These are phyloP conservation scores for Nakazawaea peltata DNA, from an alignment of 805 yeast species.

Conservation along the genomic window DNA sequence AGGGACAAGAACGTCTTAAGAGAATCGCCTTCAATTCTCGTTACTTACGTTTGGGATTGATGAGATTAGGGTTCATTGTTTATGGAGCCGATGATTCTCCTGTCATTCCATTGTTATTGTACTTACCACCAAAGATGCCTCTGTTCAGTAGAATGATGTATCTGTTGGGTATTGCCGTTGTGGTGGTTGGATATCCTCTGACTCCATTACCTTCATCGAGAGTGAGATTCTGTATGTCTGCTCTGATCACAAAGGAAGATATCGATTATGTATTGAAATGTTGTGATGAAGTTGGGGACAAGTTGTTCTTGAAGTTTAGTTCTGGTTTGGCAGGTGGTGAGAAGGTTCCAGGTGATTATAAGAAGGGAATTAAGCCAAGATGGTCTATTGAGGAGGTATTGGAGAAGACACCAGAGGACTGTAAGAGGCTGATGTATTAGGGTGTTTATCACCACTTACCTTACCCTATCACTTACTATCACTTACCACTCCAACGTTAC, in stretches of 20 bases:
- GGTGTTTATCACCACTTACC: too few species aligned
- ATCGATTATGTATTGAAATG: conserved; percentile 70
- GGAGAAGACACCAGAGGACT: conserved; percentile 62
- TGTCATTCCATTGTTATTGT: conserved; percentile 81
- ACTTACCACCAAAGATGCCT: conserved; percentile 92
- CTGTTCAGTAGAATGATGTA: conserved; percentile 80
- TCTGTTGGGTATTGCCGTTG: conserved; percentile 81
- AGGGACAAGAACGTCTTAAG: conserved; percentile 84
- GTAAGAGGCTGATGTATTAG: conserved; percentile 18
- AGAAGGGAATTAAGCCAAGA: conserved; percentile 53
- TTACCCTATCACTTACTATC: too few species aligned
- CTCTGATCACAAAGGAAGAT: conserved; percentile 91
- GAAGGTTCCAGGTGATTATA: conserved; percentile 43
- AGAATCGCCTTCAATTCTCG: conserved; percentile 95
- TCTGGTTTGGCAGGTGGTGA: conserved; percentile 67
- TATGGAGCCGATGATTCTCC: conserved; percentile 97
- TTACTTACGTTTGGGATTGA: conserved; percentile 83
- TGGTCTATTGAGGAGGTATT: conserved; percentile 76
- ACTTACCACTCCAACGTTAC: too few species aligned
- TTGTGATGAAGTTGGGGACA: conserved; percentile 73
- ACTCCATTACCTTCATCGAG: conserved; percentile 87
- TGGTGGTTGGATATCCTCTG: conserved; percentile 96
- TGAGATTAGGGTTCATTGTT: conserved; percentile 87
- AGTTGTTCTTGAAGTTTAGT: conserved; percentile 64
- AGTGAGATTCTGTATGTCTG: conserved; percentile 85